Conservation (phyloP, 2,329 filamentous ascomycete species). For the Metarhizium anisopliae region DNA sequence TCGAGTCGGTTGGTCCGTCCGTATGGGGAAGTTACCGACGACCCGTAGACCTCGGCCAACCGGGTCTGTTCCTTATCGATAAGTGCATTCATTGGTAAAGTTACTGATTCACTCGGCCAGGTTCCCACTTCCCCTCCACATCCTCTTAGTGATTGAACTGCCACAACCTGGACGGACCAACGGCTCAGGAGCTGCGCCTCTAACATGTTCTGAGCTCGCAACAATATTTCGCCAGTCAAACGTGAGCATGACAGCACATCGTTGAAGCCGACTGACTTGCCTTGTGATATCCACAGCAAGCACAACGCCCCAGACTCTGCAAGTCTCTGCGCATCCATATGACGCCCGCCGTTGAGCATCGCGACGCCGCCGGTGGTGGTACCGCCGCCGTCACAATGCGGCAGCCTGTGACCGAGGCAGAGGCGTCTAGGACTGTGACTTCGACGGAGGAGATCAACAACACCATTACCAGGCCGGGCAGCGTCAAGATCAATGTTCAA, state of each 20-base stretch:
- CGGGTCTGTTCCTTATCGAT: constrained; percentile 5
- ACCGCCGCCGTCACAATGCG: background rate
- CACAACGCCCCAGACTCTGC: background rate
- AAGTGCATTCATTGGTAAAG: background rate
- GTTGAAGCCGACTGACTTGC: background rate
- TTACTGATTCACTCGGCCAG: background rate
- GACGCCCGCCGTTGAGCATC: constrained; percentile 7
- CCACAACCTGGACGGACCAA: background rate
- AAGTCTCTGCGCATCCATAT: constrained; percentile 2
- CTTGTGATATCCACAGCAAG: background rate
- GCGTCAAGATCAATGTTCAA: constrained; percentile 91
- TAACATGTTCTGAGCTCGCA: constrained; percentile 1
- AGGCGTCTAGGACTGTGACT: constrained; percentile 26
- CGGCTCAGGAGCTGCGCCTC: constrained; percentile 6
- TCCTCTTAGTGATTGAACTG: background rate
- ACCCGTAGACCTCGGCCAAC: constrained; percentile 5
- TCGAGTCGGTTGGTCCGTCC: background rate
- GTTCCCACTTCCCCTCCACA: background rate
- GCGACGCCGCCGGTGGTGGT: constrained; percentile 2
- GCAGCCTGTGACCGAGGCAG: background rate
- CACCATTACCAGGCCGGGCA: constrained; percentile 53
- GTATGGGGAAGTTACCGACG: background rate
- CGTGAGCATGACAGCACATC: constrained; percentile 1
- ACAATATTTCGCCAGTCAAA: background rate
- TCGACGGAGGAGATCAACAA: constrained; percentile 48